Evolutionary conservation across 805 yeast genomes (phyloP).

Genomic region (Ogataea paraovalis): DNA sequence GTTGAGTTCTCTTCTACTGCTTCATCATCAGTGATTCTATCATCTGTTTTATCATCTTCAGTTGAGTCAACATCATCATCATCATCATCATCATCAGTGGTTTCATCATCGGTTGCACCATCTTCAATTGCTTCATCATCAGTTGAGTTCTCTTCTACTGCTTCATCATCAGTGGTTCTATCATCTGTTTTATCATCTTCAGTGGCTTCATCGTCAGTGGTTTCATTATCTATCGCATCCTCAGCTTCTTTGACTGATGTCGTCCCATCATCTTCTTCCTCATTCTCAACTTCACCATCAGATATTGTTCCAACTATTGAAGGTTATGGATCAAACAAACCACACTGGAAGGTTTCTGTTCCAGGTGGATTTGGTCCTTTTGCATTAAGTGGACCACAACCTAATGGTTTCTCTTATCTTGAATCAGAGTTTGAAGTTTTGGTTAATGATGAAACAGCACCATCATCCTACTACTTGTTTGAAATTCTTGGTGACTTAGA

Average conservation of each 20-base stretch:
- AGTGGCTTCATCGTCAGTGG: not conserved
- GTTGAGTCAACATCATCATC: too few species aligned
- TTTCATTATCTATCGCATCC: not conserved
- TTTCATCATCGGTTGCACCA: too few species aligned
- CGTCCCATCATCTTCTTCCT: not conserved
- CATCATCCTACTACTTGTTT: not conserved
- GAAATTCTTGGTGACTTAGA: not conserved
- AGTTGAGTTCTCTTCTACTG: too few species aligned
- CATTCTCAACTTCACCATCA: not conserved
- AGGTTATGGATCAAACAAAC: not conserved
- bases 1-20: too few species aligned
- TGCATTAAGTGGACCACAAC: not conserved
- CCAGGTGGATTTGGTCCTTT: not conserved
- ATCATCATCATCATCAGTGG: too few species aligned
- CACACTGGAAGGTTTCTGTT: not conserved
- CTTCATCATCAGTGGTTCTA: too few species aligned
- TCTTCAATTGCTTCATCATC: too few species aligned
- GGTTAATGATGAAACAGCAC: not conserved
- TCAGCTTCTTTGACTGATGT: not conserved
- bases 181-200: not conserved
- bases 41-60: too few species aligned
- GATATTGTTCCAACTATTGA: not conserved
- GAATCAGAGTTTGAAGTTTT: not conserved
- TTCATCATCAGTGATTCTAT: too few species aligned
- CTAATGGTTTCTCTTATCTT: not conserved